A percentile compares a stretch with the other conserved stretches of the same genome.
Evolutionary conservation across 176 grass and related monocot species (phyloP).

Genomic region (Hordeum marinum): DNA sequence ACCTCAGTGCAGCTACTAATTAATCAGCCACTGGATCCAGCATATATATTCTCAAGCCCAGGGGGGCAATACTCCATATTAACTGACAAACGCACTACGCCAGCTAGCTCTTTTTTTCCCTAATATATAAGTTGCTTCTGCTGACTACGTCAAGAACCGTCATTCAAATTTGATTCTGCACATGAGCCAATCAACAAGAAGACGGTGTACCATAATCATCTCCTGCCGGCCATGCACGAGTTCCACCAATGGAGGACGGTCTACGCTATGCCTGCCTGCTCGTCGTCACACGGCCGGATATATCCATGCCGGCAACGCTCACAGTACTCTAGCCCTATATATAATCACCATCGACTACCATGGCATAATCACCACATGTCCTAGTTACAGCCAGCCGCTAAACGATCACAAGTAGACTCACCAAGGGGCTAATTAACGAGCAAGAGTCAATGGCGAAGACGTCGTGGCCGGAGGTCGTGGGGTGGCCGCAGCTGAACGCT

Average conservation of each 20-base stretch:
- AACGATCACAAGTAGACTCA: background rate
- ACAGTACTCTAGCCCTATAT: background rate
- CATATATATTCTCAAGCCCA: background rate
- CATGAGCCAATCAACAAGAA: background rate
- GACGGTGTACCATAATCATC: background rate
- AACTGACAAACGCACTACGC: background rate
- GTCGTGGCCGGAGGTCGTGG: conserved; percentile 28
- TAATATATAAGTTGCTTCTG: background rate
- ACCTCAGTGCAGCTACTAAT: background rate
- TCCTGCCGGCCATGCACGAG: background rate
- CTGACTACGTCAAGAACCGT: background rate
- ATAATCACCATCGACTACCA: too few species aligned
- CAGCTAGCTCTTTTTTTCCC: background rate
- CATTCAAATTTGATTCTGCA: background rate
- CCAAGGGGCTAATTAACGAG: background rate
- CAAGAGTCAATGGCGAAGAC: conserved; percentile 3
- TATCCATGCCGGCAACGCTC: background rate
- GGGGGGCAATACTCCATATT: too few species aligned
- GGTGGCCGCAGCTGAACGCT: conserved; percentile 4
- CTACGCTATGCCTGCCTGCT: background rate
- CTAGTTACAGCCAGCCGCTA: background rate
- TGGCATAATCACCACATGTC: too few species aligned
- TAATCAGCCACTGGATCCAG: background rate
- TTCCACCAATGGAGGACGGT: background rate
- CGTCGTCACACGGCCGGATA: background rate